Evolutionary conservation across 2,329 filamentous ascomycete species (phyloP).

Genomic region (Hortaea sp.): DNA sequence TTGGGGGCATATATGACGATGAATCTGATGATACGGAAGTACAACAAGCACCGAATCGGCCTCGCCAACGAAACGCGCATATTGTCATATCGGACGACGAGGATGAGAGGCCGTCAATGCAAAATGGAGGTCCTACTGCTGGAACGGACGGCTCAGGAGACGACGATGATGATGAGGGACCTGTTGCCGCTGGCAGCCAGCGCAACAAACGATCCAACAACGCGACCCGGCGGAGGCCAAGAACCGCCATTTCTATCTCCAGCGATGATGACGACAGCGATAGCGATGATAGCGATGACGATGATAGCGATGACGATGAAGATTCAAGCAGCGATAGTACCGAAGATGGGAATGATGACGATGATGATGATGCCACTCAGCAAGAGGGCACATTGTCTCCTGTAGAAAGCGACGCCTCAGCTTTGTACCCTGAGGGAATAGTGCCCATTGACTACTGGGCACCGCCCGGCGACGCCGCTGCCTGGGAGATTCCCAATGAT

Average conservation of each 20-base stretch:
- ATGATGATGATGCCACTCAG: neutral
- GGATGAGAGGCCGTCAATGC: neutral
- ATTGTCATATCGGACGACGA: conserved; percentile 16
- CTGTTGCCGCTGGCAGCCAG: neutral
- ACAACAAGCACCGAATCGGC: neutral
- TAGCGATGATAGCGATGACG: neutral
- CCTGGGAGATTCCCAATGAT: too few relatives aligned
- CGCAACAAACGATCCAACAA: neutral
- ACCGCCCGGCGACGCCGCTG: too few relatives aligned
- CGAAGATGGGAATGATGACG: neutral
- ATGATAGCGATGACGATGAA: neutral
- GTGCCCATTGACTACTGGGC: too few relatives aligned
- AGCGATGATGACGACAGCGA: conserved; percentile 1
- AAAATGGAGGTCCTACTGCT: too few relatives aligned
- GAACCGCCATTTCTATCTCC: neutral
- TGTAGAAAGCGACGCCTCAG: neutral
- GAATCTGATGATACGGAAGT: conserved; percentile 5
- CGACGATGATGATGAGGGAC: neutral
- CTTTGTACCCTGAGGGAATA: neutral
- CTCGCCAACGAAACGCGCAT: conserved; percentile 1
- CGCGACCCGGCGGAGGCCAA: neutral
- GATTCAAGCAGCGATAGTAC: conserved; percentile 1
- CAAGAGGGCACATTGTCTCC: neutral
- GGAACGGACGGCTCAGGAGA: neutral
- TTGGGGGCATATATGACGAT: neutral